Conservation (phyloP, 352 stramenopile species). For the Globisporangium splendens region DNA sequence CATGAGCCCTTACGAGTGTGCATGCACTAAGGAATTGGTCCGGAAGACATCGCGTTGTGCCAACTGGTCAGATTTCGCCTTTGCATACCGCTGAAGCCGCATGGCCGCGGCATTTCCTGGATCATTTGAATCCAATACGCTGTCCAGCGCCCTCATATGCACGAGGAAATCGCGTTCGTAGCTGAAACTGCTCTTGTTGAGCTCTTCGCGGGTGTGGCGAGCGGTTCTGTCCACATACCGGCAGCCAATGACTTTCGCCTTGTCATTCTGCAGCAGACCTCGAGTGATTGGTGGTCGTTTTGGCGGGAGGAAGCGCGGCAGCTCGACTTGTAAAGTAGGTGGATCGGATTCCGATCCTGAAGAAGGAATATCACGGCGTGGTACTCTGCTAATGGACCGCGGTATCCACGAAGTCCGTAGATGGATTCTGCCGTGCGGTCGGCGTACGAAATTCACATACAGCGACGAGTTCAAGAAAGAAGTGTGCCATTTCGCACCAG, state of each 20-base stretch:
- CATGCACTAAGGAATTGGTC: slow-evolving; percentile 17
- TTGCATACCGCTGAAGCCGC: slow-evolving; percentile 41
- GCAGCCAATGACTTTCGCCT: slow-evolving; percentile 5
- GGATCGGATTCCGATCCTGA: neutral
- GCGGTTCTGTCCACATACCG: neutral
- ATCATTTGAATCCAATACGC: slow-evolving; percentile 67
- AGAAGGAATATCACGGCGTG: too few relatives aligned
- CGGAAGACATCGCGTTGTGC: slow-evolving; percentile 46
- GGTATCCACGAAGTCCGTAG: slow-evolving; percentile 40
- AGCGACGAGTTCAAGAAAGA: slow-evolving; percentile 57
- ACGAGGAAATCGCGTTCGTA: slow-evolving; percentile 67
- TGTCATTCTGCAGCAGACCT: slow-evolving; percentile 4
- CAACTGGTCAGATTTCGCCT: slow-evolving; percentile 27
- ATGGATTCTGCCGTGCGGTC: slow-evolving; percentile 43
- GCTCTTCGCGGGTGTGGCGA: slow-evolving; percentile 14
- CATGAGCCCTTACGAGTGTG: neutral
- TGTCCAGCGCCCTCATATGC: slow-evolving; percentile 31
- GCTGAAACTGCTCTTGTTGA: slow-evolving; percentile 29
- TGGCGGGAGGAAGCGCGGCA: slow-evolving; percentile 6
- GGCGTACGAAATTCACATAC: slow-evolving; percentile 36
- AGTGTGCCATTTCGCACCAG: slow-evolving; percentile 39
- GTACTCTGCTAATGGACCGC: slow-evolving; percentile 1
- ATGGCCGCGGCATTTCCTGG: slow-evolving; percentile 55
- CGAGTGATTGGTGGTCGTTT: slow-evolving; percentile 12
- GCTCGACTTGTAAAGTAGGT: neutral